Conservation (phyloP, 169 alveolate genomes). For the Plasmodium blacklocki region DNA sequence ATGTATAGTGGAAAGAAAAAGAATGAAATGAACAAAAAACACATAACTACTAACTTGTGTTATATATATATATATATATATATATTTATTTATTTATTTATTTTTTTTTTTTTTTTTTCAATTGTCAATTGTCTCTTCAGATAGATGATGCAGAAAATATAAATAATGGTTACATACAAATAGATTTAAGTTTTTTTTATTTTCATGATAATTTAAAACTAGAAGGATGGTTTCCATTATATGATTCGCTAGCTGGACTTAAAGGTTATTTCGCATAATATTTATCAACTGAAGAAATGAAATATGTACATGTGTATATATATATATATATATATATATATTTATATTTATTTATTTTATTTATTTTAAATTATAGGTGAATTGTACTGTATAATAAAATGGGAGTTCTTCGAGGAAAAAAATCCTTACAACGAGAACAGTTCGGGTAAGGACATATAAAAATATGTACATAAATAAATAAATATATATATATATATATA, state of each 20-base stretch:
- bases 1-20: background rate
- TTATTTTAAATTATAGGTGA: conserved; percentile 41
- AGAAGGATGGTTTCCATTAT: conserved; percentile 78
- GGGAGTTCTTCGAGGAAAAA: conserved; percentile 77
- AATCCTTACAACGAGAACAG: conserved; percentile 77
- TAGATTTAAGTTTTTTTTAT: conserved; percentile 70
- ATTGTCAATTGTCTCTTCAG: background rate
- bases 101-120: too few species aligned
- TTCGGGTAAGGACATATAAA: conserved; percentile 27
- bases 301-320: conserved; percentile 1
- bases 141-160: conserved; percentile 70
- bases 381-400: conserved; percentile 58
- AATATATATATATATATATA: too few species aligned
- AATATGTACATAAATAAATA: background rate
- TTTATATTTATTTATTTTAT: conserved; percentile 13
- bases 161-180: conserved; percentile 60
- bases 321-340: background rate
- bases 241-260: conserved; percentile 72
- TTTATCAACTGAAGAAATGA: background rate
- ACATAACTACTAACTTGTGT: too few species aligned
- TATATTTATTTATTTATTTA: too few species aligned
- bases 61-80: background rate
- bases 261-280: conserved; percentile 26
- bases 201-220: conserved; percentile 65
- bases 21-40: background rate